These are phyloP conservation scores for Monosporascus sp. DNA, from an alignment of 2,329 filamentous ascomycete species.

Conservation along the genomic window DNA sequence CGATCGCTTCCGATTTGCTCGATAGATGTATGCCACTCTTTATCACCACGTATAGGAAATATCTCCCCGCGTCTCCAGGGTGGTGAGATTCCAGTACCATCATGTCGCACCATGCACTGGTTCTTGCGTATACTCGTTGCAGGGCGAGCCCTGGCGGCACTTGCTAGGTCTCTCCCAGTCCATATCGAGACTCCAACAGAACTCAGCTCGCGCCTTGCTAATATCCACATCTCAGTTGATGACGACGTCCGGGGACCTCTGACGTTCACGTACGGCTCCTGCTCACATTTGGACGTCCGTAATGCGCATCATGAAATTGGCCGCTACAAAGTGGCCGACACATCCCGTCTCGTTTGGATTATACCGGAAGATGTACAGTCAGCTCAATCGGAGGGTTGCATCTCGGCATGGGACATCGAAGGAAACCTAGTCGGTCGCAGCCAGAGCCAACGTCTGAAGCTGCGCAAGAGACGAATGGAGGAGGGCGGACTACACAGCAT, in stretches of 20 bases:
- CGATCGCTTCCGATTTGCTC: no score
- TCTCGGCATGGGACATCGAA: conserved; percentile 33
- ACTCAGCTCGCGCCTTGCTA: conserved; percentile 29
- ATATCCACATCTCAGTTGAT: conserved; percentile 25
- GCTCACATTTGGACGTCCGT: conserved; percentile 9
- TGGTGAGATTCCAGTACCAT: no score
- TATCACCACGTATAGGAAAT: no score
- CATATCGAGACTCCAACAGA: conserved; percentile 30
- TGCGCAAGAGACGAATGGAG: conserved; percentile 20
- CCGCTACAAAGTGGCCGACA: conserved; percentile 11
- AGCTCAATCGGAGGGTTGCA: conserved; percentile 25
- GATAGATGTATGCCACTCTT: no score
- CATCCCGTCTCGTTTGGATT: conserved; percentile 30
- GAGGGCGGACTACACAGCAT: conserved; percentile 26
- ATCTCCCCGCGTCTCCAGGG: no score
- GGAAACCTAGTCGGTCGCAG: conserved; percentile 32
- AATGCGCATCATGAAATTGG: conserved; percentile 25
- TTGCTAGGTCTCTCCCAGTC: conserved; percentile 18
- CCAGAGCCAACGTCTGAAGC: conserved; percentile 21
- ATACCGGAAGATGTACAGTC: conserved; percentile 23
- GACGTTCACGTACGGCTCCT: conserved; percentile 30
- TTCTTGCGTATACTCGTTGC: background rate
- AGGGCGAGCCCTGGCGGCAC: background rate
- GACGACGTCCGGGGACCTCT: conserved; percentile 19
- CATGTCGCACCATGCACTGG: background rate